Evolutionary conservation across 345 rosid species (phyloP), one percentile per base, ranked within the genome.

Genomic region (Salix exigua): DNA sequence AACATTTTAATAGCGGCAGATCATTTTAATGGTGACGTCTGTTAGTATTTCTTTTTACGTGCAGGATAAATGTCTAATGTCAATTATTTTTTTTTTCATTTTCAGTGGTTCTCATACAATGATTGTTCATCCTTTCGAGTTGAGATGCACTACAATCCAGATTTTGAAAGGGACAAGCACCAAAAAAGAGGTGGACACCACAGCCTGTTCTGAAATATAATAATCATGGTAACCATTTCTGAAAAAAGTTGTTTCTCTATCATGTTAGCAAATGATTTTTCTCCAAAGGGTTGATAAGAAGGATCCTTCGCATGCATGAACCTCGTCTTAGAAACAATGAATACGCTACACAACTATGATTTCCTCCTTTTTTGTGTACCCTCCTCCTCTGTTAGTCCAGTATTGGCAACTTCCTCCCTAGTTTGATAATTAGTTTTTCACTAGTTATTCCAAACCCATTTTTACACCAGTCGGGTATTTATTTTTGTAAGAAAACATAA

Each of bases 111-210:
- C 66, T 74, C 53, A 75, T 77, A 82, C 84, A 87, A 76, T 75
- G 86, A 81, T 75, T 60, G 81, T 68, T 79, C 75, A 82, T 74
- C 84, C 28, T 78, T 73, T 40, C 12, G 67, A 82, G 73, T 72
- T 73, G 51, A 66, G 78, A 71, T 75, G 81, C 78, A 61, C 70
- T 75, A 35, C 61, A 82, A 71, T 78, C 65, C 76, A 77, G 76
- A 77, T 31, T 38, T 50, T 79, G 90, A 86, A 77, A 78, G 48
- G 81, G 90, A 88, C 89, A 80, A 75, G 77, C 91, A 78, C 78
- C 71, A 80, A 76, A 77, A 75, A 71, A 50, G 74, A 61, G 81
- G 75, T 33, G 73, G 82, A 84, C 88, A 70, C 80, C 83, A 71
- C 88, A 78, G 72, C 83, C 71, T 64, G 53, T 66, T 74, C 21